phyloP scores from a whole-genome alignment of 2,329 filamentous ascomycete genomes.

The Microdochium bolleyi region DNA sequence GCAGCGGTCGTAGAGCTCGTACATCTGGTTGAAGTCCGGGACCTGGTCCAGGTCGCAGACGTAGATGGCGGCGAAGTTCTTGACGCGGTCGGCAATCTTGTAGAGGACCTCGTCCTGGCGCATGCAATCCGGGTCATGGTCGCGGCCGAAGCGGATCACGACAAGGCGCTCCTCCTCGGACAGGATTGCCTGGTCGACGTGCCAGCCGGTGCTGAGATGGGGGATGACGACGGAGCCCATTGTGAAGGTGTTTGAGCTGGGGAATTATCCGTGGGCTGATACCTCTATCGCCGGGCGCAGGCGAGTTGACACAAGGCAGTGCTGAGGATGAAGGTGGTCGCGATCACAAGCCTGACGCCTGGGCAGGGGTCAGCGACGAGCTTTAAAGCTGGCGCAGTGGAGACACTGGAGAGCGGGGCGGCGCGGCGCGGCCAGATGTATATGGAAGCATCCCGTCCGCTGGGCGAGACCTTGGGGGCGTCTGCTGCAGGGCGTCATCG shows the following conservation, averaged over 20 bases:
- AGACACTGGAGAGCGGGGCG: too few relatives aligned
- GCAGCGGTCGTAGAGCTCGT: constrained; percentile 83
- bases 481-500: neutral
- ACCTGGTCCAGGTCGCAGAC: constrained; percentile 88
- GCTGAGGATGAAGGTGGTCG: neutral
- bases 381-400: neutral
- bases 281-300: neutral
- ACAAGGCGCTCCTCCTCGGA: constrained; percentile 84
- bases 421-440: neutral
- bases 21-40: constrained; percentile 94
- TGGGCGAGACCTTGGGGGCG: neutral
- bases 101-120: constrained; percentile 86
- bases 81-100: constrained; percentile 85
- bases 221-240: constrained; percentile 67
- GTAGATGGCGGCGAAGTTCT: constrained; percentile 90
- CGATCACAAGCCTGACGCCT: neutral
- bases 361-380: neutral
- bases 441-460: neutral
- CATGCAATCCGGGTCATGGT: constrained; percentile 71
- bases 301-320: neutral
- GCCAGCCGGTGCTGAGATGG: constrained; percentile 88
- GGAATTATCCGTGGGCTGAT: neutral
- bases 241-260: neutral
- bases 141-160: constrained; percentile 87
- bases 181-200: constrained; percentile 94